Evolutionary conservation across 768 basidiomycete genomes (phyloP), one percentile per base, ranked within the genome.

Genomic region (Strobilomyces echinocephalus): DNA sequence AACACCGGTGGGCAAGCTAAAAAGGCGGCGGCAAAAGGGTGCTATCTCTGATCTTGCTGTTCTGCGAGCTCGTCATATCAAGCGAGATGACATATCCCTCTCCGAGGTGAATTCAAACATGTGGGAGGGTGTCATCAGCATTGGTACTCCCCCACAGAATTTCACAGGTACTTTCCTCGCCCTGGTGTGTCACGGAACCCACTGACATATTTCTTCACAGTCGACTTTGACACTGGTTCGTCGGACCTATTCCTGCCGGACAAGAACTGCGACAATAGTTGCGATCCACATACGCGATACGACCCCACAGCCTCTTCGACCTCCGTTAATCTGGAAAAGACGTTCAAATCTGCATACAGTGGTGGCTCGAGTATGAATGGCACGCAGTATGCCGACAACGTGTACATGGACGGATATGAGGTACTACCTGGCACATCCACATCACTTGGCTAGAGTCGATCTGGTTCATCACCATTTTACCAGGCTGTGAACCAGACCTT

Each of bases 211-310:
- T 31, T 39, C 39, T 39, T 44, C 53, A n/a, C 52, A 76, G 77
- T 81, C 40, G 77, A 79, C 60, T 78, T 80, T 52, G 80, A 80
- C 59, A 80, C 79, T 16, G 78, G 80, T 26, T 79, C 77, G 40
- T 69, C 74, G 43, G 81, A 83, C 64, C 64, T 79, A 9, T 71
- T 82, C 60, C 58, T 79, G 30, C 73, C 76, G 9, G 55, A 55
- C 3, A 16, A 60, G 28, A 26, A 35, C 33, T 75, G 75, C 49
- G 47, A 33, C 35, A 45, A 43, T 30, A 64, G 57, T 38, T 77
- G 76, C 53, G 28, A 55, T 7, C 64, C 63, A 10, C 74, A 74
- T 40, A 60, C 52, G 2, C 53, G 55, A 30, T 75, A 75, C 48
- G 39, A 71, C 38, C 56, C 66, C 14, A 24, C 56, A 1, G 30